phyloP scores from a whole-genome alignment of 2,329 filamentous ascomycete species.

The Cercospora beticola region DNA sequence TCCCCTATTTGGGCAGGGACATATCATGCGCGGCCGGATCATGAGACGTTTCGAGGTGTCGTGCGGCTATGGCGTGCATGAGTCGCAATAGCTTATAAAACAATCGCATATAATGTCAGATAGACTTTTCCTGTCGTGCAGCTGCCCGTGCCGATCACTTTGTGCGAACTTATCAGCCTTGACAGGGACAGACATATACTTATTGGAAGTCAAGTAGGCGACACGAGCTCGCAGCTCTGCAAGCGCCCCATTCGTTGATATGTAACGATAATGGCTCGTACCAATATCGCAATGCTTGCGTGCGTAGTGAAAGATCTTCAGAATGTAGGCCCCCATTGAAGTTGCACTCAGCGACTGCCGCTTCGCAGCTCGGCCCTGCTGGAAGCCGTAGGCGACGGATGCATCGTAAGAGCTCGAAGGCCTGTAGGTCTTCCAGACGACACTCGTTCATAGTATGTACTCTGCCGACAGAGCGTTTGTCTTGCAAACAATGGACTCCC shows the following conservation, averaged over 20 bases:
- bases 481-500: background rate
- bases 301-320: background rate
- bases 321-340: background rate
- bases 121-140: conserved; percentile 3
- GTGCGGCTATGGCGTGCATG: background rate
- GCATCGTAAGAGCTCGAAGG: background rate
- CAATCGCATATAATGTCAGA: background rate
- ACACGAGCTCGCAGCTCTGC: background rate
- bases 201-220: background rate
- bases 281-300: background rate
- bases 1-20: background rate
- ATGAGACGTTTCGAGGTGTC: conserved; percentile 1
- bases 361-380: background rate
- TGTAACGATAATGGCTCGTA: background rate
- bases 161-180: background rate
- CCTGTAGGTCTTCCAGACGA: background rate
- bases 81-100: background rate
- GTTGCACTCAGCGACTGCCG: background rate
- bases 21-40: background rate
- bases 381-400: background rate
- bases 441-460: background rate
- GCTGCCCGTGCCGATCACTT: background rate
- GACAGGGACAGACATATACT: background rate
- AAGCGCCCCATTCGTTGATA: background rate
- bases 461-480: background rate